Conservation (phyloP, 2,329 filamentous ascomycete genomes). For the Aspergillus alliaceus region DNA sequence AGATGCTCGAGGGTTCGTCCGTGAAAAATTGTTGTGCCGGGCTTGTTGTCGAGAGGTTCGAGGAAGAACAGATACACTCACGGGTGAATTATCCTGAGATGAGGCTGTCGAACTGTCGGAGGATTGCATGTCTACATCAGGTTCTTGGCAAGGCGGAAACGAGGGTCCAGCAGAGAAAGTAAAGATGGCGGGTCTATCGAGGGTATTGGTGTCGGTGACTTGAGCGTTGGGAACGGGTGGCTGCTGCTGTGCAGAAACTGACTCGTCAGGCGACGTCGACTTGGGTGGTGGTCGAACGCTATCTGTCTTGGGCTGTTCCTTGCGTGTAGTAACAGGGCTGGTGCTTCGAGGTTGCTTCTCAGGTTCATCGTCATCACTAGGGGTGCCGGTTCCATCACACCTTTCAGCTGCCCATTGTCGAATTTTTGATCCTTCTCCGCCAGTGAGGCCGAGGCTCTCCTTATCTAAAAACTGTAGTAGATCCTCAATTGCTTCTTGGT, state of each 20-base stretch:
- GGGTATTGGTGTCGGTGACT: slow-evolving; percentile 23
- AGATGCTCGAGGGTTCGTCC: slow-evolving; percentile 38
- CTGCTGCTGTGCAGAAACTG: slow-evolving; percentile 22
- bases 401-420: slow-evolving; percentile 59
- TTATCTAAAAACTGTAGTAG: slow-evolving; percentile 81
- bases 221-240: slow-evolving; percentile 19
- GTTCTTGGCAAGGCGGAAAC: slow-evolving; percentile 36
- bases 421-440: slow-evolving; percentile 73
- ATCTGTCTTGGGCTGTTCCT: slow-evolving; percentile 31
- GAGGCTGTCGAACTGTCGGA: slow-evolving; percentile 34
- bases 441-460: slow-evolving; percentile 72
- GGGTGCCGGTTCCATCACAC: slow-evolving; percentile 42
- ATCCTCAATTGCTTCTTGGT: slow-evolving; percentile 92
- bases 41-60: slow-evolving; percentile 41
- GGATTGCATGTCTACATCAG: slow-evolving; percentile 46
- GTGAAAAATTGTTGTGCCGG: slow-evolving; percentile 39
- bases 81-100: slow-evolving; percentile 34
- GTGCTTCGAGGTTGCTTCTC: slow-evolving; percentile 40
- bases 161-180: slow-evolving; percentile 45
- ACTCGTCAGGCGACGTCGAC: slow-evolving; percentile 30
- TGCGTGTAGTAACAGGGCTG: slow-evolving; percentile 35
- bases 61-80: slow-evolving; percentile 46
- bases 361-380: slow-evolving; percentile 47
- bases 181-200: slow-evolving; percentile 39
- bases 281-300: slow-evolving; percentile 27